Percentiles rank a stretch among this genome's conserved stretches.
phyloP scores from a whole-genome alignment of 2,329 filamentous ascomycete genomes.

The Penicillium glabrum region DNA sequence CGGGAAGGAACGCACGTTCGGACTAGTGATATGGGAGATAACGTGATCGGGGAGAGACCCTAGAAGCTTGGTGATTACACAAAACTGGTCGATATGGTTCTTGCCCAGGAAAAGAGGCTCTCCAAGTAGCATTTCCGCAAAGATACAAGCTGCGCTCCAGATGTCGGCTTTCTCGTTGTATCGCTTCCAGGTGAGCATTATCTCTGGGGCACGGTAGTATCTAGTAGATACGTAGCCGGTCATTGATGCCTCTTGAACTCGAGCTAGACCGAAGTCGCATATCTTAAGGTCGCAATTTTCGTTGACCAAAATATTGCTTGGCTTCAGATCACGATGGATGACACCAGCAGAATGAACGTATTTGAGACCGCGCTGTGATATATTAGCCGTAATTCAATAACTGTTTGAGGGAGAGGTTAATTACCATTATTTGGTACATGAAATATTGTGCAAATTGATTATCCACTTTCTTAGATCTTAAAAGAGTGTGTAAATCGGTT shows the following conservation, averaged over 20 bases:
- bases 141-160: constrained; percentile 98
- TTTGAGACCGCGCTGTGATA: constrained; percentile 81
- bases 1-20: constrained; percentile 68
- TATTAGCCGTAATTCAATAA: constrained; percentile 6
- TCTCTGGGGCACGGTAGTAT: constrained; percentile 98
- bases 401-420: constrained; percentile 30
- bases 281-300: constrained; percentile 99
- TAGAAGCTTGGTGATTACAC: constrained; percentile 97
- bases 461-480: constrained; percentile 92
- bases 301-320: constrained; percentile 98
- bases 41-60: constrained; percentile 96
- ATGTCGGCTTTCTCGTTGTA: constrained; percentile 99
- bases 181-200: constrained; percentile 99
- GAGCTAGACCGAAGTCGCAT: constrained; percentile 95
- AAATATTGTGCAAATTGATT: constrained; percentile 99
- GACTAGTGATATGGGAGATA: constrained; percentile 95
- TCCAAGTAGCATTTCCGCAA: constrained; percentile 97
- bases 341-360: constrained; percentile 98
- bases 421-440: constrained; percentile 94
- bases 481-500: constrained; percentile 89
- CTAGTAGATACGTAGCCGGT: constrained; percentile 97
- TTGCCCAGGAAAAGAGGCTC: constrained; percentile 97
- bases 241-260: constrained; percentile 98
- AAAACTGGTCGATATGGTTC: constrained; percentile 99
- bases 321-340: constrained; percentile 95